Evolutionary conservation across 345 rosid species (phyloP).

Genomic region (Rhizophora apiculata): DNA sequence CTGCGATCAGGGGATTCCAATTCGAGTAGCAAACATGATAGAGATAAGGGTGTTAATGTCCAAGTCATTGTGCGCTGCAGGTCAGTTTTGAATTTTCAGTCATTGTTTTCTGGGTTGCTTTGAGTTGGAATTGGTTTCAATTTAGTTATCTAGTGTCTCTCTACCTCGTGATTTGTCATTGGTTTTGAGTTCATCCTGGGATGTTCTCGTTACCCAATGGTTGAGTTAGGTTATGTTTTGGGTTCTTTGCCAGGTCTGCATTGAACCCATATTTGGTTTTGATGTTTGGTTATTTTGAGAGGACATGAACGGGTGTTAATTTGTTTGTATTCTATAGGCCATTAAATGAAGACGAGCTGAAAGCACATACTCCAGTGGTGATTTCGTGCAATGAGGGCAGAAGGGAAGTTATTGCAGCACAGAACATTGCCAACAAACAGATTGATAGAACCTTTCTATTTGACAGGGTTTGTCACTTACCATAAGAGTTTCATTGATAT

Average conservation of each 20-base stretch:
- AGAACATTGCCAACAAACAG: constrained; percentile 90
- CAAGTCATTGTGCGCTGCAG: constrained; percentile 98
- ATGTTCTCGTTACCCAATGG: neutral
- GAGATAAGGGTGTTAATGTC: constrained; percentile 94
- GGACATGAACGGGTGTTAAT: neutral
- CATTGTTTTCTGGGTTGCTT: neutral
- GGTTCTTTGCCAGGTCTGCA: too few relatives aligned
- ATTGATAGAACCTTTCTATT: constrained; percentile 92
- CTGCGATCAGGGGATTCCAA: constrained; percentile 77
- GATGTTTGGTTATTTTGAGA: neutral
- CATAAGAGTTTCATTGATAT: too few relatives aligned
- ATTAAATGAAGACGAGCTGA: constrained; percentile 75
- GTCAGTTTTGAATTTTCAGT: constrained; percentile 28
- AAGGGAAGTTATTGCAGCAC: constrained; percentile 84
- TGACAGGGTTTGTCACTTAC: constrained; percentile 56
- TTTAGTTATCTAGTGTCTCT: neutral
- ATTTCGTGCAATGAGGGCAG: constrained; percentile 79
- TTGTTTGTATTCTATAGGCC: constrained; percentile 52
- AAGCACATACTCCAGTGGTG: constrained; percentile 78
- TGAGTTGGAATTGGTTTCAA: neutral
- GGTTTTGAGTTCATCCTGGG: neutral
- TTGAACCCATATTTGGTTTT: neutral
- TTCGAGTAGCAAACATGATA: constrained; percentile 61
- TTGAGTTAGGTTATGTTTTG: too few relatives aligned
- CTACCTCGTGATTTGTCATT: neutral